These are phyloP conservation scores for Kalaharituber pfeilii DNA, from an alignment of 2,329 filamentous ascomycete genomes.

Conservation along the genomic window DNA sequence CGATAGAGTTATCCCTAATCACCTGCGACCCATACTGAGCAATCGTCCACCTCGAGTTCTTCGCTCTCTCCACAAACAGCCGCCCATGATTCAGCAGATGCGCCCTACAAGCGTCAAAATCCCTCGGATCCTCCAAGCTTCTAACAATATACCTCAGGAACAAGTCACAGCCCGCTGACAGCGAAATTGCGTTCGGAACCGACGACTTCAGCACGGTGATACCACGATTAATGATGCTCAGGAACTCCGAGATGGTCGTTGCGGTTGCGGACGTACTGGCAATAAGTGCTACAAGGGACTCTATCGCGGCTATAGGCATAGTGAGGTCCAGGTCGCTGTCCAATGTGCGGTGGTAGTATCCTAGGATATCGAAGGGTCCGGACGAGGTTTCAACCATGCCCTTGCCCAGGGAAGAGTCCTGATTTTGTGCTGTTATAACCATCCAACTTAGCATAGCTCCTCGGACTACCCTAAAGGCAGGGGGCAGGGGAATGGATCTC, in stretches of 20 bases:
- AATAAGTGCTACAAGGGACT: conserved; percentile 63
- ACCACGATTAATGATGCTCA: conserved; percentile 64
- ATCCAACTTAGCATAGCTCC: too few species aligned
- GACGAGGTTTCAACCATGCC: conserved; percentile 16
- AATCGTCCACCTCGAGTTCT: conserved; percentile 68
- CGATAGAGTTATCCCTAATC: conserved; percentile 57
- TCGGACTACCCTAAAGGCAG: too few species aligned
- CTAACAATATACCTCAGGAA: conserved; percentile 85
- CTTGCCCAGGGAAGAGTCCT: background rate
- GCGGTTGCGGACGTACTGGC: conserved; percentile 56
- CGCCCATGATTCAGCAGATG: conserved; percentile 74
- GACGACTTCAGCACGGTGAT: conserved; percentile 59
- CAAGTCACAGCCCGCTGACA: conserved; percentile 84
- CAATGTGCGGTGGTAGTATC: conserved; percentile 47
- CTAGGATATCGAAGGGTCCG: conserved; percentile 37
- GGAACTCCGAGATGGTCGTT: conserved; percentile 82
- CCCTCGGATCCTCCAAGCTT: conserved; percentile 45
- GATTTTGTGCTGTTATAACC: background rate
- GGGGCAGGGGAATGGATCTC: too few species aligned
- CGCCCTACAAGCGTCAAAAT: conserved; percentile 66
- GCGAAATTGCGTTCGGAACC: conserved; percentile 74
- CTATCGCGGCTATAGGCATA: conserved; percentile 88
- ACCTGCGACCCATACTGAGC: conserved; percentile 63
- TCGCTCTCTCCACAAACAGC: conserved; percentile 72
- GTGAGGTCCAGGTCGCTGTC: conserved; percentile 64